A percentile compares a stretch with the other conserved stretches of the same genome.
Conservation (phyloP, 257 asterid genomes). For the Cinchona pubescens region DNA sequence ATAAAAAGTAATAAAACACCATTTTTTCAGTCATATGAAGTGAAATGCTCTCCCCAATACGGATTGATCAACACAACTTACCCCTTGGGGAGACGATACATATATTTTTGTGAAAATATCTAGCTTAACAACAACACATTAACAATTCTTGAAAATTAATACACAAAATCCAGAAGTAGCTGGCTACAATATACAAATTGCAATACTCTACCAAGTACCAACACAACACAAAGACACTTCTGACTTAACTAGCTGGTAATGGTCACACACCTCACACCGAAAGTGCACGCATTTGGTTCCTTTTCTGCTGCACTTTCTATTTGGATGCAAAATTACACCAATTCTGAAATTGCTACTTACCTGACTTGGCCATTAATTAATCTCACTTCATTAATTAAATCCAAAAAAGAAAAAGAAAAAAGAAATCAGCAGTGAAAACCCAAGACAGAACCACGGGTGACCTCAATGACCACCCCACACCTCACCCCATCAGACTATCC, state of each 20-base stretch:
- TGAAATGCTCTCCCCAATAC: no score
- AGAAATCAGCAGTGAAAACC: constrained; percentile 67
- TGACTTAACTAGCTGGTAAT: neutral
- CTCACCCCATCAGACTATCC: constrained; percentile 52
- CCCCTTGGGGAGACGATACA: no score
- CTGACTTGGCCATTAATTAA: neutral
- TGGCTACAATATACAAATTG: neutral
- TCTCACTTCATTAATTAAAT: neutral
- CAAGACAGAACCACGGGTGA: constrained; percentile 62
- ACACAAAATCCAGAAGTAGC: neutral
- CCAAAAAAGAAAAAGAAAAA: neutral
- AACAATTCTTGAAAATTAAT: neutral
- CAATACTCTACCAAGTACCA: no score
- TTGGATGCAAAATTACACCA: neutral
- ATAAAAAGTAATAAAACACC: no score
- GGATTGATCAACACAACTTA: no score
- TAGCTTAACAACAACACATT: neutral
- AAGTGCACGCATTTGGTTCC: neutral
- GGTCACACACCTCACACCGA: neutral
- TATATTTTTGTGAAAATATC: no score
- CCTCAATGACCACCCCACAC: constrained; percentile 73
- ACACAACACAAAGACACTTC: no score
- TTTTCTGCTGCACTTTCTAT: neutral
- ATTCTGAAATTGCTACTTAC: neutral
- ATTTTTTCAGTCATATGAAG: no score